Evolutionary conservation across 2,329 filamentous ascomycete species (phyloP), one percentile per base, ranked within the genome.

Genomic region (Aspergillus transmontanensis): DNA sequence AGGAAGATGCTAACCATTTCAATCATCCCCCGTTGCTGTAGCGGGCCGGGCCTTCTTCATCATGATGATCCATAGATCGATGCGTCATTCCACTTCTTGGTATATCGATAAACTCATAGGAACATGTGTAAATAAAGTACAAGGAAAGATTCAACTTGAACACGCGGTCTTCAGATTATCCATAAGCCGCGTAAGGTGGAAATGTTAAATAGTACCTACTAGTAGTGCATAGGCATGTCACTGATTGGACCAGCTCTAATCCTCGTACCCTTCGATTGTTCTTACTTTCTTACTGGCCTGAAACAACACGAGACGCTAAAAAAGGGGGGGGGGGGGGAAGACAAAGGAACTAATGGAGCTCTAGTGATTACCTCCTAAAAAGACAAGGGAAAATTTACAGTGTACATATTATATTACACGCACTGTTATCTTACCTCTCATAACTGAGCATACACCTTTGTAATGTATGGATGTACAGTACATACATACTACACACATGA

Each of bases 11-110:
- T 46, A 46, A 46, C 45, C n/a, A 46, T 23, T 36, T 36, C 34
- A 36, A 36, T 14, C 34, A 36, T 30, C 28, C 55, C 48, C 45
- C 50, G 46, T 60, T 59, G 55, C 57, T 45, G 48, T 60, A 55
- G 58, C 66, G 66, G 66, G 61, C 66, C 66, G 66, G 66, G 54
- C 63, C 66, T 64, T 67, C 43, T 62, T 60, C 56, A 58, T 30
- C 26, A 50, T 51, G 28, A 28, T 50, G 46, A 50, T 28, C 39
- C 41, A 34, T 45, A 28, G 50, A 60, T 58, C 26, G 58, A 60
- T 46, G 21, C 41, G 32, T 39, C 46, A 54, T 53, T 41, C 26
- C 28, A 28, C 46, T n/a, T 28, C 34, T 26, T 26, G 21, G 39
- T 45, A 28, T 50, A 50, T 26, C 26, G 26, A 50, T 26, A 16